phyloP scores from a whole-genome alignment of 2,329 filamentous ascomycete species.

The Phaeosphaeria sp. region DNA sequence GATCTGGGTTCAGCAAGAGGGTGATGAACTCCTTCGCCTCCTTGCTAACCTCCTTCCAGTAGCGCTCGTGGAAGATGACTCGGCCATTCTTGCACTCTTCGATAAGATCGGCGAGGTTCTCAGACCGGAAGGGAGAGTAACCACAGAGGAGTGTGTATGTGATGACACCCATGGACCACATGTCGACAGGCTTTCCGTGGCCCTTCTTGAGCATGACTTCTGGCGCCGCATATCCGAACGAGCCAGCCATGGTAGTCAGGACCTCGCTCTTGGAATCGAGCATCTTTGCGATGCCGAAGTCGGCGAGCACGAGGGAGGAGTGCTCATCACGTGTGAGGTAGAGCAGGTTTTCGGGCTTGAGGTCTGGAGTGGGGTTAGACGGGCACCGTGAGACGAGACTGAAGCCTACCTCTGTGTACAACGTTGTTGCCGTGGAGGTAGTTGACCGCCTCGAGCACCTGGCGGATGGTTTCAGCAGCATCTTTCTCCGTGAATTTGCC shows the following conservation, averaged over 20 bases:
- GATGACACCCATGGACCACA: slow-evolving; percentile 99
- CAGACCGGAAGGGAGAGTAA: slow-evolving; percentile 96
- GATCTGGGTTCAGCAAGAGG: slow-evolving; percentile 77
- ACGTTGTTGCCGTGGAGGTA: slow-evolving; percentile 95
- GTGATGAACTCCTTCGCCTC: slow-evolving; percentile 96
- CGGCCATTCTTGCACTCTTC: slow-evolving; percentile 86
- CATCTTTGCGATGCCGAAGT: slow-evolving; percentile 99
- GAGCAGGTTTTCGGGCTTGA: slow-evolving; percentile 97
- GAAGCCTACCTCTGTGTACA: slow-evolving; percentile 81
- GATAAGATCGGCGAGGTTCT: slow-evolving; percentile 90
- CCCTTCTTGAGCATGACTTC: slow-evolving; percentile 98
- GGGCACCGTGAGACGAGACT: background rate
- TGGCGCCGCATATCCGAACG: slow-evolving; percentile 95
- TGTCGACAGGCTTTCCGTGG: slow-evolving; percentile 97
- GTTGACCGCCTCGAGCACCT: slow-evolving; percentile 90
- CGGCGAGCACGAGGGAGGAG: slow-evolving; percentile 89
- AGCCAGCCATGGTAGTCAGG: slow-evolving; percentile 97
- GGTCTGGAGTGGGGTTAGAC: slow-evolving; percentile 64
- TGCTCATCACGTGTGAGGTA: slow-evolving; percentile 81
- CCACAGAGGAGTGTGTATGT: slow-evolving; percentile 98
- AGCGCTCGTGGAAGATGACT: slow-evolving; percentile 95
- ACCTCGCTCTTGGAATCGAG: slow-evolving; percentile 89
- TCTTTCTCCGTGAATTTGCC: slow-evolving; percentile 99
- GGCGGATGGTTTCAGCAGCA: slow-evolving; percentile 91
- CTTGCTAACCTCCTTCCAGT: slow-evolving; percentile 96